Evolutionary conservation across 139 green algal genomes (phyloP), one percentile per base, ranked within the genome.

Genomic region (Chara braunii): DNA sequence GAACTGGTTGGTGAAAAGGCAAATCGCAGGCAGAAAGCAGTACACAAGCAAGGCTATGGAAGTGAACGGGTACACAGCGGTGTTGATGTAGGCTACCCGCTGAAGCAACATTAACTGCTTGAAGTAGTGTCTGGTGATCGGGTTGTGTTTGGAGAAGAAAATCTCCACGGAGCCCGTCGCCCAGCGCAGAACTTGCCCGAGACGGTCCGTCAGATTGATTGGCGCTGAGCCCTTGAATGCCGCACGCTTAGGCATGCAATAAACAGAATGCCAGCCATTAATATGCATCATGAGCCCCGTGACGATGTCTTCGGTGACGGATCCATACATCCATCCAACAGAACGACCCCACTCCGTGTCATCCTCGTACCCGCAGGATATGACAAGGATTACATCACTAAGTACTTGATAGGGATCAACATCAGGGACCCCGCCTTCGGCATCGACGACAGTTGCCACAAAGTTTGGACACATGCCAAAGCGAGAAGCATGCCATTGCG

Each of bases 131-230:
- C n/a, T n/a, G n/a, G n/a, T n/a, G 30, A 77, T 35, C 36, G 68
- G 60, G 54, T 67, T 70, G 37, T 66, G 23, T 12, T 37, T 34
- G 4, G 60, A 72, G 43, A 77, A 43, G 60, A 77, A 77, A 44
- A 77, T 77, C 37, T 77, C 68, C 11, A 77, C 68, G 11, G 44
- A 68, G 7, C 68, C 68, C 26, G 60, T 30, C 5, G 61, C 61
- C 68, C 68, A 77, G 2, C 68, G 68, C 43, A 77, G 61, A 35
- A 77, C 54, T 61, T 77, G 68, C 24, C 72, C 33, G 12, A 77
- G 61, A 29, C 68, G 68, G 59, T 77, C 68, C 11, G 68, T 51
- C 57, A 75, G 66, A 51, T 75, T 75, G 66, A 75, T 75, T 43
- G 66, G 66, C 14, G 66, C 66, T 26, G 55, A 54, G 32, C 66